Evolutionary conservation across 2,329 filamentous ascomycete genomes (phyloP).

Genomic region (Talaromyces marneffei): DNA sequence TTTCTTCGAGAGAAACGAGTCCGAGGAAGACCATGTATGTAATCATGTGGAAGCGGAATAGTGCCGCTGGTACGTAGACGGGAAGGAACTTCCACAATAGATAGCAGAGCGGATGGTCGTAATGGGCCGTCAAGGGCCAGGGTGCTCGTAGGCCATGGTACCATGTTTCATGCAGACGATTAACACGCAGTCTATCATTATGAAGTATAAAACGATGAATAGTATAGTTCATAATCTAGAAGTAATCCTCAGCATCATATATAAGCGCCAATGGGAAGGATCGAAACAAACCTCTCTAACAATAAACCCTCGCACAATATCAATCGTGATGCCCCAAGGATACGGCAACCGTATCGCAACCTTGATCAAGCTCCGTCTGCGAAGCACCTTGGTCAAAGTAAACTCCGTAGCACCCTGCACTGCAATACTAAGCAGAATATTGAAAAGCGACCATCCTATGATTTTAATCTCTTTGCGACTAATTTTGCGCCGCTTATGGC

Average conservation of each 20-base stretch:
- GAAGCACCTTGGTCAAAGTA: slow-evolving; percentile 48
- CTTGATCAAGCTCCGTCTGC: slow-evolving; percentile 51
- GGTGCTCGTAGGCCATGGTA: slow-evolving; percentile 51
- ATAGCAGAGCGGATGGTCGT: slow-evolving; percentile 55
- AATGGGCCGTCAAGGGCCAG: slow-evolving; percentile 53
- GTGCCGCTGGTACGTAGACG: slow-evolving; percentile 50
- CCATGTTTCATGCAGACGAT: slow-evolving; percentile 48
- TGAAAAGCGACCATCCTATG: slow-evolving; percentile 49
- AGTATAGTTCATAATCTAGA: slow-evolving; percentile 50
- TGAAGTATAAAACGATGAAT: slow-evolving; percentile 71
- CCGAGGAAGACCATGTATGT: slow-evolving; percentile 53
- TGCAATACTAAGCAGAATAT: slow-evolving; percentile 47
- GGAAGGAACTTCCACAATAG: slow-evolving; percentile 52
- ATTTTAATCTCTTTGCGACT: slow-evolving; percentile 45
- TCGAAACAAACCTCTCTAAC: slow-evolving; percentile 50
- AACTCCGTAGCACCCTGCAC: slow-evolving; percentile 54
- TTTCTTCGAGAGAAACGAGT: slow-evolving; percentile 54
- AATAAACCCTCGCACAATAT: slow-evolving; percentile 49
- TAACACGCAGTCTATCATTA: slow-evolving; percentile 49
- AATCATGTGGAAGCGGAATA: slow-evolving; percentile 56
- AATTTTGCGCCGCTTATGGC: slow-evolving; percentile 31
- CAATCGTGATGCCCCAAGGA: slow-evolving; percentile 56
- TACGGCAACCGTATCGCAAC: slow-evolving; percentile 56
- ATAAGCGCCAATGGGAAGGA: neutral
- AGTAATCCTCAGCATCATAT: neutral